These are phyloP conservation scores for Alternaria incomplexa DNA, from an alignment of 2,329 filamentous ascomycete species.

Conservation along the genomic window DNA sequence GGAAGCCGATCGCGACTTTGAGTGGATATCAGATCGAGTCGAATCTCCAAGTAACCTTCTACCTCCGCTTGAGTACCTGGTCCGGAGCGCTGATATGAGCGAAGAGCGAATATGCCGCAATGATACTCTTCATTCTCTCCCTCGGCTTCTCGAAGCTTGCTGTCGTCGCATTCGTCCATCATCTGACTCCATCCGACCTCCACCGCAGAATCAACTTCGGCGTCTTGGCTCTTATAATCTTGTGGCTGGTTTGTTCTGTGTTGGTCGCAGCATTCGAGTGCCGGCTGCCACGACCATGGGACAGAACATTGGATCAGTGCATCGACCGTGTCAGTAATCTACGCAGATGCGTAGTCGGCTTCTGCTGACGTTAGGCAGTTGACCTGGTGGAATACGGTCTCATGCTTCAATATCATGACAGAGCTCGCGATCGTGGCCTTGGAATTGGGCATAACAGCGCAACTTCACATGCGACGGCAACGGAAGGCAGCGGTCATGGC, in stretches of 20 bases:
- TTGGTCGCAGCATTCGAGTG: conserved; percentile 24
- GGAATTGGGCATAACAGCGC: conserved; percentile 21
- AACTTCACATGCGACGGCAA: conserved; percentile 18
- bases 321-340: conserved; percentile 20
- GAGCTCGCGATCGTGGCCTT: conserved; percentile 30
- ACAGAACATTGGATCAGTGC: conserved; percentile 16
- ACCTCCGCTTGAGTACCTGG: neutral
- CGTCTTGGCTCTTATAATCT: conserved; percentile 6
- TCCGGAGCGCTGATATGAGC: neutral
- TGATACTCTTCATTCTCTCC: conserved; percentile 28
- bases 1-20: conserved; percentile 23
- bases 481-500: conserved; percentile 26
- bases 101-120: conserved; percentile 36
- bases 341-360: neutral
- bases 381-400: conserved; percentile 25
- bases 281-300: conserved; percentile 25
- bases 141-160: conserved; percentile 38
- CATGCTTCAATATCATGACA: conserved; percentile 24
- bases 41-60: conserved; percentile 13
- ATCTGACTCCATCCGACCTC: conserved; percentile 23
- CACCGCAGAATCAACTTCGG: conserved; percentile 22
- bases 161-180: conserved; percentile 31
- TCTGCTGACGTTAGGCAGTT: conserved; percentile 13
- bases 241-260: conserved; percentile 23
- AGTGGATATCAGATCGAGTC: conserved; percentile 15